Evolutionary conservation across 1,284 basidiomycete species (phyloP).

Genomic region (Apiotrichum porosum): DNA sequence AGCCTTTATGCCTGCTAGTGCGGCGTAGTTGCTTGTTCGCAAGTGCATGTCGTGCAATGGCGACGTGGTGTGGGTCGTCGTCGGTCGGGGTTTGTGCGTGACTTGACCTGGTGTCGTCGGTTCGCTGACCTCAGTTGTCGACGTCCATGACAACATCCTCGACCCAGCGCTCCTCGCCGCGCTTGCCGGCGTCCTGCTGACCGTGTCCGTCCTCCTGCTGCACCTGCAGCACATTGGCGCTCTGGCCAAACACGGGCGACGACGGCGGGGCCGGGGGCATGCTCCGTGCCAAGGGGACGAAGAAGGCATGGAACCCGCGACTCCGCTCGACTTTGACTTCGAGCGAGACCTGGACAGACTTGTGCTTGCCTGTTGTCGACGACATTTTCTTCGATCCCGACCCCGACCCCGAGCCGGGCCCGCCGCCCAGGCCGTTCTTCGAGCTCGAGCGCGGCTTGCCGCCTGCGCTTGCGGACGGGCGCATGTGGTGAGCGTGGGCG

Average conservation of each 20-base stretch:
- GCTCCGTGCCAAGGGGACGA: slow-evolving; percentile 32
- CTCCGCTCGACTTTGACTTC: slow-evolving; percentile 43
- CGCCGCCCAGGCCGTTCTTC: too few species aligned
- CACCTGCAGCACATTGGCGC: slow-evolving; percentile 13
- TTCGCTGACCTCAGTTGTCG: slow-evolving; percentile 12
- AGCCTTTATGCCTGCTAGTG: too few species aligned
- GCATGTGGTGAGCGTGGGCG: too few species aligned
- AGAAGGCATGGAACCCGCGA: slow-evolving; percentile 41
- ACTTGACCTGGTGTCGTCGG: too few species aligned
- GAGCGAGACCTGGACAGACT: slow-evolving; percentile 35
- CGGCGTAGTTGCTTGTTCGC: too few species aligned
- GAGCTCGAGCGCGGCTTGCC: too few species aligned
- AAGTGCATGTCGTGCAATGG: too few species aligned
- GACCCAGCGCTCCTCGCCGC: slow-evolving; percentile 34
- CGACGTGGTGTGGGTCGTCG: too few species aligned
- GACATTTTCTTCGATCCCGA: slow-evolving; percentile 30
- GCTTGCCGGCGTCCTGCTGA: not conserved
- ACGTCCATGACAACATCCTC: slow-evolving; percentile 39
- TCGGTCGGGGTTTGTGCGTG: too few species aligned
- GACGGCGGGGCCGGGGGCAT: slow-evolving; percentile 40
- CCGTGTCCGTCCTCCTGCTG: not conserved
- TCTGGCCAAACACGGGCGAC: slow-evolving; percentile 24
- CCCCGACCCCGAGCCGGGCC: slow-evolving; percentile 6
- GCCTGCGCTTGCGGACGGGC: too few species aligned
- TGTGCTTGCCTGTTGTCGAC: slow-evolving; percentile 27